Evolutionary conservation across 306 rosid genomes (phyloP).

Genomic region (Clitoria ternatea): DNA sequence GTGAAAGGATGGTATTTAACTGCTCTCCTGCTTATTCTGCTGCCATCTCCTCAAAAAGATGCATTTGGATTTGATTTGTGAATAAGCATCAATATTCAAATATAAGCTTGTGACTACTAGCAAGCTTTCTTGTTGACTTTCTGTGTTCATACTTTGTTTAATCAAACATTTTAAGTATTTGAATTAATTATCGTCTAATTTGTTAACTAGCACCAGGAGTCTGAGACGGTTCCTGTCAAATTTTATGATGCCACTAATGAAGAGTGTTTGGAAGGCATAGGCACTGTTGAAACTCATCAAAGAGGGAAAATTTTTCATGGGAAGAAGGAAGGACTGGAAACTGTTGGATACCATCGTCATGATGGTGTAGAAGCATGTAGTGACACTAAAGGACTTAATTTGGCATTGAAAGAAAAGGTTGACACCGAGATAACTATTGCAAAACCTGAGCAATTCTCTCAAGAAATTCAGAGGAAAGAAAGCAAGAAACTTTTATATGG

Average conservation of each 20-base stretch:
- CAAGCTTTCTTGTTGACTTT: constrained; percentile 29
- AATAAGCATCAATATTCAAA: constrained; percentile 26
- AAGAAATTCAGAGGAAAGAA: constrained; percentile 42
- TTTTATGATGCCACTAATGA: constrained; percentile 41
- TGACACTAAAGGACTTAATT: too few species aligned
- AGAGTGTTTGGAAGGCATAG: constrained; percentile 55
- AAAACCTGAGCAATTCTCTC: constrained; percentile 34
- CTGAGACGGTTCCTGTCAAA: constrained; percentile 34
- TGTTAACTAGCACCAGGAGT: constrained; percentile 37
- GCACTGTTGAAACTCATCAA: constrained; percentile 46
- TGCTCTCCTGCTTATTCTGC: neutral
- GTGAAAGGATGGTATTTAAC: constrained; percentile 46
- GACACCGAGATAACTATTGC: constrained; percentile 39
- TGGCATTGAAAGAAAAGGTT: too few species aligned
- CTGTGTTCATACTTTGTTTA: constrained; percentile 11
- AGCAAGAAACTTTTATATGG: constrained; percentile 48
- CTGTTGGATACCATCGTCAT: too few species aligned
- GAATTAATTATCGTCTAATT: constrained; percentile 5
- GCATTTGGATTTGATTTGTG: constrained; percentile 24
- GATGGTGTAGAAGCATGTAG: too few species aligned
- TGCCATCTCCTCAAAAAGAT: neutral
- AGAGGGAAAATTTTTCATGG: constrained; percentile 45
- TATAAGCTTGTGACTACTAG: constrained; percentile 10
- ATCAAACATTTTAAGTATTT: neutral
- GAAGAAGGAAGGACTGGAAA: constrained; percentile 45